These are phyloP conservation scores for Fomitopsis schrenkii DNA, from an alignment of 1,284 basidiomycete species.

Conservation along the genomic window DNA sequence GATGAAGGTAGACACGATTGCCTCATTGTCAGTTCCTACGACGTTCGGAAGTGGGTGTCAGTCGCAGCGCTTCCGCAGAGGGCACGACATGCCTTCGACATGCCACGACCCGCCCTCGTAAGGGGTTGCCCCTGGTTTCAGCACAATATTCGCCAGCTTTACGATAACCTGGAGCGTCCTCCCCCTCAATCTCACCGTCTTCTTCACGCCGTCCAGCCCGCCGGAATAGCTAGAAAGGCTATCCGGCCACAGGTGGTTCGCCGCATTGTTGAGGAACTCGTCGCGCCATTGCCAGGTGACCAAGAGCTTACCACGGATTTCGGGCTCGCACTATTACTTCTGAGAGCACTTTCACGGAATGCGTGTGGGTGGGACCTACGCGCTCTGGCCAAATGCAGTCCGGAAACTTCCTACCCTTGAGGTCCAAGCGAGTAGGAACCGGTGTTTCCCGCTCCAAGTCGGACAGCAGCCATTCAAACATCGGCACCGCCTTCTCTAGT, in stretches of 20 bases:
- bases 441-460: neutral
- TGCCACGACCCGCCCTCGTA: conserved; percentile 33
- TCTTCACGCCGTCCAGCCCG: neutral
- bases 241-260: neutral
- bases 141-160: conserved; percentile 45
- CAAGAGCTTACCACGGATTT: neutral
- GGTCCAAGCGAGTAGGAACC: neutral
- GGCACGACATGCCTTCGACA: conserved; percentile 22
- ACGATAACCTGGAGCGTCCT: conserved; percentile 43
- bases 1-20: conserved; percentile 41
- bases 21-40: conserved; percentile 37
- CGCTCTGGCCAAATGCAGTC: neutral
- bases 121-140: conserved; percentile 37
- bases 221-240: neutral
- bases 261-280: neutral
- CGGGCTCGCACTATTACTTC: neutral
- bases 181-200: conserved; percentile 12
- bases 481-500: neutral
- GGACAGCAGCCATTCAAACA: neutral
- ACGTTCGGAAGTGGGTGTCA: neutral
- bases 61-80: too few species aligned
- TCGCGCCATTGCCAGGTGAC: neutral
- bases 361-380: neutral
- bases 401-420: neutral
- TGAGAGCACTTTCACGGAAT: neutral